These are phyloP conservation scores for Bondarzewia mesenterica DNA, from an alignment of 1,284 basidiomycete genomes.

Conservation along the genomic window DNA sequence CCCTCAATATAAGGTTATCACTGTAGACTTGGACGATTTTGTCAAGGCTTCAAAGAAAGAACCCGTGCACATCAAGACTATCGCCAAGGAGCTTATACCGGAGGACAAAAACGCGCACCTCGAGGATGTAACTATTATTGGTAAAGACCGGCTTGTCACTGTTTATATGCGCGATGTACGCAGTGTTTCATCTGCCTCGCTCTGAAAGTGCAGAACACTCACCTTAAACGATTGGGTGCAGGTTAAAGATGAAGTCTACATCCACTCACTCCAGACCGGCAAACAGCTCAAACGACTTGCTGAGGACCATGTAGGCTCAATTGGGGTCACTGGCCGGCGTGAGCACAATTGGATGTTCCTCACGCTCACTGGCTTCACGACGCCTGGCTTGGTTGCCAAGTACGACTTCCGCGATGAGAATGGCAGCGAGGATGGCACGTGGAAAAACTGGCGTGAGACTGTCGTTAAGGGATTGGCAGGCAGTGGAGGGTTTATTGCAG, in stretches of 20 bases:
- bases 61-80: slow-evolving; percentile 20
- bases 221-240: slow-evolving; percentile 17
- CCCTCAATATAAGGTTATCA: slow-evolving; percentile 59
- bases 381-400: slow-evolving; percentile 59
- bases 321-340: slow-evolving; percentile 45
- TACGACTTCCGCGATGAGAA: slow-evolving; percentile 46
- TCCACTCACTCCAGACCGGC: slow-evolving; percentile 58
- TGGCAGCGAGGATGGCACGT: slow-evolving; percentile 33
- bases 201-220: no score
- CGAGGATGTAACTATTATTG: slow-evolving; percentile 42
- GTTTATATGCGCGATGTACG: slow-evolving; percentile 71
- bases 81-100: slow-evolving; percentile 58
- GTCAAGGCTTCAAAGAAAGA: slow-evolving; percentile 5
- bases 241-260: slow-evolving; percentile 79
- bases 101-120: slow-evolving; percentile 64
- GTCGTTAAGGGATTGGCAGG: slow-evolving; percentile 54
- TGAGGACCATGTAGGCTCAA: slow-evolving; percentile 65
- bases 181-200: not conserved
- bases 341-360: slow-evolving; percentile 64
- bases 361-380: slow-evolving; percentile 63
- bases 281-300: slow-evolving; percentile 50
- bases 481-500: slow-evolving; percentile 63
- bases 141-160: slow-evolving; percentile 52
- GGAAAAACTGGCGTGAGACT: slow-evolving; percentile 55
- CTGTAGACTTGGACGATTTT: slow-evolving; percentile 49